A percentile compares a stretch with the other conserved stretches of the same genome.
These are phyloP conservation scores for Cladosporium sp. DNA, from an alignment of 2,329 filamentous ascomycete species.

Conservation along the genomic window DNA sequence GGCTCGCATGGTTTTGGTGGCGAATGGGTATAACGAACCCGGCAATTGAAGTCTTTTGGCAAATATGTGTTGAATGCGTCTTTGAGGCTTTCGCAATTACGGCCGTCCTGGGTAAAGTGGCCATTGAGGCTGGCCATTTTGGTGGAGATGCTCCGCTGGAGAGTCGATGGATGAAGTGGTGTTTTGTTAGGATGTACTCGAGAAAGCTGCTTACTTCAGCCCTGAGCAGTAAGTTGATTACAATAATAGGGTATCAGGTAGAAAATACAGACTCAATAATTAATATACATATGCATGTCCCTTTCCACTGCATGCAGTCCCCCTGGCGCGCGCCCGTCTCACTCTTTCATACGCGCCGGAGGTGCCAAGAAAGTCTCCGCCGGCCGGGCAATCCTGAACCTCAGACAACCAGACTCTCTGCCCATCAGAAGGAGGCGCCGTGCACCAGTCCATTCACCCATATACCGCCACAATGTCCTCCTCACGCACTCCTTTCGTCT, in stretches of 20 bases:
- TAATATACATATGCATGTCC: neutral
- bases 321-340: constrained; percentile 2
- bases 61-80: constrained; percentile 54
- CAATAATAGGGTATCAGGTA: neutral
- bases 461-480: constrained; percentile 24
- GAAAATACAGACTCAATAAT: neutral
- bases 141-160: constrained; percentile 14
- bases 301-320: neutral
- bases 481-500: constrained; percentile 29
- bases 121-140: constrained; percentile 8
- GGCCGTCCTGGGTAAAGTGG: neutral
- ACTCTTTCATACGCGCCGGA: neutral
- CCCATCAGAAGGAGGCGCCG: constrained; percentile 7
- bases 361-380: constrained; percentile 13
- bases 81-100: constrained; percentile 22
- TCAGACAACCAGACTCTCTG: constrained; percentile 16
- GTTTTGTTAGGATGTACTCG: neutral
- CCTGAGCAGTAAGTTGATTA: neutral
- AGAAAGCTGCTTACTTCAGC: neutral
- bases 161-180: neutral
- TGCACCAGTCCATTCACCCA: neutral
- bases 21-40: constrained; percentile 83
- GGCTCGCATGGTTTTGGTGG: constrained; percentile 72
- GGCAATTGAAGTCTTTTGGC: constrained; percentile 59
- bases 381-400: constrained; percentile 16